Percentiles rank a stretch among this genome's conserved stretches.
These are phyloP conservation scores for Diaporthe vaccinii DNA, from an alignment of 2,329 filamentous ascomycete species.

Conservation along the genomic window DNA sequence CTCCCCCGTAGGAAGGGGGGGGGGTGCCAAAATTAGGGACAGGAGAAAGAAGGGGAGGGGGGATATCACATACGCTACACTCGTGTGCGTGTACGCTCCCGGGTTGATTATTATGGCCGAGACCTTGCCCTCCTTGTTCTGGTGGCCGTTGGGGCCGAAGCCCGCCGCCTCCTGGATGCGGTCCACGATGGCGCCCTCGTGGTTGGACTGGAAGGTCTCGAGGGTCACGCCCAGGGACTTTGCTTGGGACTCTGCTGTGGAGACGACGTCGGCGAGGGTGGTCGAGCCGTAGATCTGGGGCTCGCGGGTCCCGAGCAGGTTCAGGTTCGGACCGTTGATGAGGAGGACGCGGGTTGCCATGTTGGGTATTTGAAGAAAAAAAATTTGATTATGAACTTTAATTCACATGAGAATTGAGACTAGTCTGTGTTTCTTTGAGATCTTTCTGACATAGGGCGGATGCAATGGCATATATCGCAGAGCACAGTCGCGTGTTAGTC, in stretches of 20 bases:
- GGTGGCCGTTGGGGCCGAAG: constrained; percentile 39
- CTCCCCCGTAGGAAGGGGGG: neutral
- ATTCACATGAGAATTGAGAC: neutral
- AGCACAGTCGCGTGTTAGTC: neutral
- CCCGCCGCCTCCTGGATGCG: constrained; percentile 77
- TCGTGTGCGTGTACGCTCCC: constrained; percentile 81
- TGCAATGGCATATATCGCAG: constrained; percentile 20
- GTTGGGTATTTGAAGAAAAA: constrained; percentile 24
- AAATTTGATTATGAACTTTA: neutral
- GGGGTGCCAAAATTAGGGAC: too few species aligned
- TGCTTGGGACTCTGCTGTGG: constrained; percentile 63
- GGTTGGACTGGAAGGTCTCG: constrained; percentile 79
- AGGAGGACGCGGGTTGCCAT: constrained; percentile 71
- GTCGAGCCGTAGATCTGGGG: constrained; percentile 80
- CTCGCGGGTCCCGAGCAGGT: constrained; percentile 82
- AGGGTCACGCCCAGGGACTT: constrained; percentile 61
- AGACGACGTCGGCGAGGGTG: constrained; percentile 74
- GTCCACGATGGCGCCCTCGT: constrained; percentile 81
- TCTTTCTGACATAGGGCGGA: neutral
- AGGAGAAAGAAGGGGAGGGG: neutral
- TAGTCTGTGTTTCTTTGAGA: neutral
- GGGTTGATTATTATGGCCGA: constrained; percentile 83
- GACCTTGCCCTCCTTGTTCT: constrained; percentile 51
- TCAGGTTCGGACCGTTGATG: constrained; percentile 87
- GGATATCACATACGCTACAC: constrained; percentile 63